These are phyloP conservation scores for Fraxinus paxiana DNA, from an alignment of 305 asterid species.

Conservation along the genomic window DNA sequence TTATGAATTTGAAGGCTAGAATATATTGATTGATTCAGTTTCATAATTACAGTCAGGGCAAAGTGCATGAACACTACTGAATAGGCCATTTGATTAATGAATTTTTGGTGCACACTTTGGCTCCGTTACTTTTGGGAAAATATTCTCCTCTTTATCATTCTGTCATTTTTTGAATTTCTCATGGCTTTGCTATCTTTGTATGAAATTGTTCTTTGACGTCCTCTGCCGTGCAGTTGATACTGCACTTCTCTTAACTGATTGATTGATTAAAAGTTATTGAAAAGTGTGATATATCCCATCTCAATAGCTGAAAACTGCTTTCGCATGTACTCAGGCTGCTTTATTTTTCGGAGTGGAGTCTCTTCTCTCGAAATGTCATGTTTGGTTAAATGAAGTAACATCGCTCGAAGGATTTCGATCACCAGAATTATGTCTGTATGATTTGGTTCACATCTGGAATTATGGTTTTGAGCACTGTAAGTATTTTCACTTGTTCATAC, in stretches of 20 bases:
- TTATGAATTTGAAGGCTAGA: background rate
- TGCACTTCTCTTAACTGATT: constrained; percentile 1
- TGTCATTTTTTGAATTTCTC: constrained; percentile 5
- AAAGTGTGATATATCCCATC: constrained; percentile 16
- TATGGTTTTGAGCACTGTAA: constrained; percentile 66
- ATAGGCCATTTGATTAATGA: constrained; percentile 1
- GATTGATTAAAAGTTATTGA: background rate
- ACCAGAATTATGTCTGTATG: constrained; percentile 43
- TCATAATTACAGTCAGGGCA: background rate
- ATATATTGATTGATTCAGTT: background rate
- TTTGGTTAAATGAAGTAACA: constrained; percentile 63
- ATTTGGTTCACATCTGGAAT: constrained; percentile 60
- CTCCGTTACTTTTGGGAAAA: background rate
- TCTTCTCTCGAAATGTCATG: constrained; percentile 55
- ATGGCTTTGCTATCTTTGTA: background rate
- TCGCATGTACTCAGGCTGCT: constrained; percentile 54
- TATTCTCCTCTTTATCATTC: background rate
- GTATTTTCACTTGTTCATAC: constrained; percentile 15
- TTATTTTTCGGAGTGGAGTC: constrained; percentile 80
- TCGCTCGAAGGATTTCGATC: constrained; percentile 34
- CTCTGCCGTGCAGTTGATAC: background rate
- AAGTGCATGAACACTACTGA: background rate
- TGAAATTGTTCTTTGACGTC: constrained; percentile 6
- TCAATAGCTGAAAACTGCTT: constrained; percentile 20
- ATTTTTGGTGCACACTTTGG: background rate